Evolutionary conservation across 306 rosid species (phyloP), one percentile per base, ranked within the genome.

Genomic region (Amphicarpaea edgeworthii): DNA sequence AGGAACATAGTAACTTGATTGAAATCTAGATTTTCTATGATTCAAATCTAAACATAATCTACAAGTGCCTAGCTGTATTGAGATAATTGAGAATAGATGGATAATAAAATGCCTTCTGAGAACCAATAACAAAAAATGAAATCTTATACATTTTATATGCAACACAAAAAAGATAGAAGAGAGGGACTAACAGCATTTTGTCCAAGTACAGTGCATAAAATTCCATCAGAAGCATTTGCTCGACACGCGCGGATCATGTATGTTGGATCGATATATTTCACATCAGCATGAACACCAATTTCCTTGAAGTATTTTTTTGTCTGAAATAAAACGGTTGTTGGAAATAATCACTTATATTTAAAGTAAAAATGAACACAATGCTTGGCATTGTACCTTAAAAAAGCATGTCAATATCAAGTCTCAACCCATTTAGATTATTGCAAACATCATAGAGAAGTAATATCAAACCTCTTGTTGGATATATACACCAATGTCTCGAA

Each of bases 141-240:
- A 41, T 7, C 14, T 38, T 4, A 40, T 15, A n/a, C n/a, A n/a
- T n/a, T n/a, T n/a, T n/a, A 69, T 66, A 59, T 34, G 45, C 12
- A 53, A 4, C 40, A 77, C 51, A 26, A 30, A 79, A 43, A 64
- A 63, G 63, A 77, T 14, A 51, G 72, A 76, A 28, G 62, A 60
- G 79, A 85, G 78, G 61, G 71, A 89, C 96, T 88, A 66, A 96
- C 99, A 10, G 99, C 98, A 79, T 96, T 96, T 84, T 96, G 99
- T 66, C 98, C 98, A 40, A 96, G 88, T 19, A 96, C 97, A 19
- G 99, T 81, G 72, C 99, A 96, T 32, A 92, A 74, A 85, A 95
- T 95, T 85, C 97, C 97, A 84, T 95, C 99, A 23, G 97, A 92
- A 69, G 99, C 97, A 77, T 95, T 96, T 74, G 97, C 99, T 61